Base-by-base conservation (phyloP, 2,329 filamentous ascomycete genomes). In the Colletotrichum lentis region DNA sequence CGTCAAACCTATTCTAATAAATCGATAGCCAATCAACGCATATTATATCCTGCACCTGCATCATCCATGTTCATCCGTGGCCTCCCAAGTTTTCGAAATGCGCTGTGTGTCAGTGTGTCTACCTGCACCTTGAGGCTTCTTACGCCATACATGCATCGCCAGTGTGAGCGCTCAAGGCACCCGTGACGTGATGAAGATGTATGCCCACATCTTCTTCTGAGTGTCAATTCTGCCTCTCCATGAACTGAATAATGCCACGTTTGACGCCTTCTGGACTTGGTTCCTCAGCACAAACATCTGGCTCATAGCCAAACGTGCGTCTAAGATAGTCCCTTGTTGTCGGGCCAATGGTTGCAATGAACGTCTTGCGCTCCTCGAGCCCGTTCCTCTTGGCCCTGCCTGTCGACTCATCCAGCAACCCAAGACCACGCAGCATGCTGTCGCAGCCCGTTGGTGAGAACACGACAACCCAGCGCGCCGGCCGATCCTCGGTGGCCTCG, bases 271-370 rank as follows among this genome's bases (percentile, higher is more conserved):
- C 89, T 0, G 94, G 92, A 76, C 88, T 97, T 1, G 96, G 96
- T 73, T 85, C 90, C 73, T 87, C 87, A 1, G 96, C 92, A 77
- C 91, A 96, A n/a, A 92, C 91, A 75, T 95, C 89, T 1, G 92
- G 88, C 73, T 88, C 84, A 71, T 89, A 91, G 0, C 80, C 86
- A 76, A 93, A 93, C 1, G 83, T 84, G 22, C 83, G 81, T 18
- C 82, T 76, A 52, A 99, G 80, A 79, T 93, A 89, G 72, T 94
- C 89, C 70, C 90, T 85, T 12, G 96, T 99, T 20, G 96, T 99
- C 14, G 96, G 95, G 0, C 96, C 96, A 78, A 99, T 99, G 0
- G 94, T 96, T 16, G 91, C 93, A 69, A 98, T 83, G 70, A 86
- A 88, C 1, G 89, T 90, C 58, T 77, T 83, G 11, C 79, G 80